Evolutionary conservation across 176 grass and related monocot genomes (phyloP).

Genomic region (Thinopyrum elongatum): DNA sequence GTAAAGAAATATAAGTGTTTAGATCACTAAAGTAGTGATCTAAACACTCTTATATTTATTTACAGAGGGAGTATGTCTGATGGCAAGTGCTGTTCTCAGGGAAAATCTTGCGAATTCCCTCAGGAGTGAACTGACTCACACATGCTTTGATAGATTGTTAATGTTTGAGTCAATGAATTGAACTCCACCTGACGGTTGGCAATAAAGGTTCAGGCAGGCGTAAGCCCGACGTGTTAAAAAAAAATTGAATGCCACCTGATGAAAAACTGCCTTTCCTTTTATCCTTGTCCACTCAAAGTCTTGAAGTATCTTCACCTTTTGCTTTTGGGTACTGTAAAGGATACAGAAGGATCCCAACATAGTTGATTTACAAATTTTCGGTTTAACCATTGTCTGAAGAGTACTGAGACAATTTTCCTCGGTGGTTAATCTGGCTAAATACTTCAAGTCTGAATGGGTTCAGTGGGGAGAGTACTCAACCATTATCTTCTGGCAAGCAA

Average conservation of each 20-base stretch:
- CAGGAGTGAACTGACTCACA: background rate
- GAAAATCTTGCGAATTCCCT: background rate
- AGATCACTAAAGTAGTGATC: too few relatives aligned
- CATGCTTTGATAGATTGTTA: background rate
- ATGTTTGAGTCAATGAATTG: background rate
- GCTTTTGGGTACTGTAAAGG: background rate
- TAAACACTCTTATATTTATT: too few relatives aligned
- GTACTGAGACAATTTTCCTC: background rate
- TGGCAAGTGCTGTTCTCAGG: background rate
- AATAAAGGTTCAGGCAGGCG: too few relatives aligned
- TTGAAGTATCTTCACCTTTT: background rate
- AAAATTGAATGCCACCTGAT: background rate
- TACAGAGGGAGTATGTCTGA: background rate
- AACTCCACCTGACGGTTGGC: too few relatives aligned
- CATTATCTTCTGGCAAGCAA: background rate
- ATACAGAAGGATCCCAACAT: too few relatives aligned
- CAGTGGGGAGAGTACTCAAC: background rate
- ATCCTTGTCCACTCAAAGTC: background rate
- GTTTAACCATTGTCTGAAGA: background rate
- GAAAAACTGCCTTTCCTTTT: background rate
- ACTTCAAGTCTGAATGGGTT: background rate
- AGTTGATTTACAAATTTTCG: too few relatives aligned
- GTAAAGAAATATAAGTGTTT: too few relatives aligned
- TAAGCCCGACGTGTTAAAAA: too few relatives aligned
- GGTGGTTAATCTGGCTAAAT: background rate